Percentiles rank a stretch among this genome's conserved stretches.
Evolutionary conservation across 129 eudicot species (phyloP).

Genomic region (Glebionis coronaria): DNA sequence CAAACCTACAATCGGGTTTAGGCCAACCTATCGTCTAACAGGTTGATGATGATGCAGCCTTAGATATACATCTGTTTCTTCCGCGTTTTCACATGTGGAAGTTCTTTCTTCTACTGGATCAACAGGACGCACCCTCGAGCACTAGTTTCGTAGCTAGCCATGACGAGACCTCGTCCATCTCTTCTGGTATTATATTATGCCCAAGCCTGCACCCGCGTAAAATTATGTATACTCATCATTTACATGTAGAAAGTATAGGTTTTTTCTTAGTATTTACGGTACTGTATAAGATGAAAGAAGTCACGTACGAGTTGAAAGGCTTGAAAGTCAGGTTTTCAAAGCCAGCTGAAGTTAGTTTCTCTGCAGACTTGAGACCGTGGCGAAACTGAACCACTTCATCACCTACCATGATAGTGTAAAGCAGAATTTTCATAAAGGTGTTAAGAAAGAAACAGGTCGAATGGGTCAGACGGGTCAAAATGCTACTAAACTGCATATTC

Average conservation of each 20-base stretch:
- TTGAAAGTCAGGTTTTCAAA: slow-evolving; percentile 66
- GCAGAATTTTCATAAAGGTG: background rate
- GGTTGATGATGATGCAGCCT: slow-evolving; percentile 5
- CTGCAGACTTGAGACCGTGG: slow-evolving; percentile 59
- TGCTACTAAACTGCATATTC: too few relatives aligned
- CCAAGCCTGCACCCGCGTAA: slow-evolving; percentile 45
- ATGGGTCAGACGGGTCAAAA: too few relatives aligned
- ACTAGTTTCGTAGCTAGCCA: slow-evolving; percentile 73
- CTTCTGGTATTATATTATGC: slow-evolving; percentile 71
- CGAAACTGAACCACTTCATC: slow-evolving; percentile 65
- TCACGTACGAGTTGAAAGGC: slow-evolving; percentile 52
- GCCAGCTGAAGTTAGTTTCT: slow-evolving; percentile 53
- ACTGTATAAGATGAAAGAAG: background rate
- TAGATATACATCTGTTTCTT: background rate
- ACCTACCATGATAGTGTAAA: slow-evolving; percentile 37
- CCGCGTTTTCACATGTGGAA: background rate
- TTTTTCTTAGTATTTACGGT: background rate
- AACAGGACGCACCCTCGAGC: slow-evolving; percentile 34
- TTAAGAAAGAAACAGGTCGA: too few relatives aligned
- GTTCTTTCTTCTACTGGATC: background rate
- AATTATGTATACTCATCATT: background rate
- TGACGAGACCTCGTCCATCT: slow-evolving; percentile 59
- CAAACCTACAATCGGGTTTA: too few relatives aligned
- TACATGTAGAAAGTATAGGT: background rate
- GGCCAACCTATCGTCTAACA: slow-evolving; percentile 6